Evolutionary conservation across 305 asterid genomes (phyloP), one percentile per base, ranked within the genome.

Genomic region (Ruellia speciosa): DNA sequence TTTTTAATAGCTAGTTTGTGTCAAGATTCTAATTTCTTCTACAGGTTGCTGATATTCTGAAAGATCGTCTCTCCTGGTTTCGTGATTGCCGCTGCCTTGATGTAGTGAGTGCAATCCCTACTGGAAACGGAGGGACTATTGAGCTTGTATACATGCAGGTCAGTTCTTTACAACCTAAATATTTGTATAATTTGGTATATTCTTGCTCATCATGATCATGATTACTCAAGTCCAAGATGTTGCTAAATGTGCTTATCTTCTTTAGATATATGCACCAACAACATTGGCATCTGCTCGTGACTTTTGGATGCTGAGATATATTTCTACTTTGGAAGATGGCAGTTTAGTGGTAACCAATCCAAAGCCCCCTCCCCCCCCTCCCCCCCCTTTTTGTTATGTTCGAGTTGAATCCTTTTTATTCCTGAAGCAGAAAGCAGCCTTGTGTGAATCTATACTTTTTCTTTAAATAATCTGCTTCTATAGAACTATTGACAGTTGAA

Each of bases 91-190:
- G 99, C 47, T 81, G 90, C 72, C 73, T 84, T 58, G 86, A 86
- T 66, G 75, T 86, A 49, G 83, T 81, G 4, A 88, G 90, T 63
- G 73, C 81, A 55, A 75, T 88, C 49, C 95, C 97, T 54, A 78
- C 94, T 0, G 99, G 95, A 58, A 88, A 82, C 57, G 99, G 99
- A 45, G 95, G 99, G 72, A 86, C 95, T 11, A 82, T 92, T 3
- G 99, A 92, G 77, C 88, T 92, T 48, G 66, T 86, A 7, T 92
- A 92, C 63, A 86, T 88, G 96, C 99, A 92, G 92, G 97, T 83
- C 35, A 37, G 68, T 60, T 6, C 41, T 2, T 37, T 37, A 37
- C 9, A 37, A 37, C 41, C 41, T 2, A 37, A 37, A 12, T 57
- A 55, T 48, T 24, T 12, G 18, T 50, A 11, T 14, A 18, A 9